Percentiles rank a stretch among this genome's conserved stretches.
These are phyloP conservation scores for Skeletonema potamos DNA, from an alignment of 108 stramenopile genomes.

Conservation along the genomic window DNA sequence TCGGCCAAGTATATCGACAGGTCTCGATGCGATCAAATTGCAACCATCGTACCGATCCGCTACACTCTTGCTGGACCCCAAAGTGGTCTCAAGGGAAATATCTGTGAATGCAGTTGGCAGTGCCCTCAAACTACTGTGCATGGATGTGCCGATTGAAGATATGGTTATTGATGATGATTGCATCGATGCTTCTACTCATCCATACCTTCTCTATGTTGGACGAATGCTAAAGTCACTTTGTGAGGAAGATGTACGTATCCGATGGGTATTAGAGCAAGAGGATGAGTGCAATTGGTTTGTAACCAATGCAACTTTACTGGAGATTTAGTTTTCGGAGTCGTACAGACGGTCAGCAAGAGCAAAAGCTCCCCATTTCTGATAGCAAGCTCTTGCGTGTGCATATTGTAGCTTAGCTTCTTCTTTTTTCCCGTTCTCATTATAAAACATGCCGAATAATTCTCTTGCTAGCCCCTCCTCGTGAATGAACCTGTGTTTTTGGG, in stretches of 20 bases:
- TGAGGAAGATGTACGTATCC: constrained; percentile 23
- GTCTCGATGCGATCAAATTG: constrained; percentile 18
- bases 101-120: constrained; percentile 29
- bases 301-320: constrained; percentile 33
- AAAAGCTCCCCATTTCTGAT: background rate
- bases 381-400: background rate
- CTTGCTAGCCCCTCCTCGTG: constrained; percentile 12
- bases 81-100: constrained; percentile 18
- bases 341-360: background rate
- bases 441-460: constrained; percentile 13
- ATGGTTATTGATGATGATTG: constrained; percentile 17
- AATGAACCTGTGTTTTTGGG: constrained; percentile 2
- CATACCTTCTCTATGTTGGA: constrained; percentile 35
- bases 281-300: constrained; percentile 43
- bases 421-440: background rate
- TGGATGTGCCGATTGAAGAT: constrained; percentile 40
- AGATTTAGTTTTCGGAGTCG: constrained; percentile 4
- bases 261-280: constrained; percentile 46
- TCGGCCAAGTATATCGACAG: constrained; percentile 22
- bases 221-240: constrained; percentile 25
- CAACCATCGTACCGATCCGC: constrained; percentile 34
- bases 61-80: constrained; percentile 29
- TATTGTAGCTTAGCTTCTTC: background rate
- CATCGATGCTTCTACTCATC: constrained; percentile 7
- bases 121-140: constrained; percentile 36